phyloP scores from a whole-genome alignment of 2,329 filamentous ascomycete genomes.

The Neurospora sp. region DNA sequence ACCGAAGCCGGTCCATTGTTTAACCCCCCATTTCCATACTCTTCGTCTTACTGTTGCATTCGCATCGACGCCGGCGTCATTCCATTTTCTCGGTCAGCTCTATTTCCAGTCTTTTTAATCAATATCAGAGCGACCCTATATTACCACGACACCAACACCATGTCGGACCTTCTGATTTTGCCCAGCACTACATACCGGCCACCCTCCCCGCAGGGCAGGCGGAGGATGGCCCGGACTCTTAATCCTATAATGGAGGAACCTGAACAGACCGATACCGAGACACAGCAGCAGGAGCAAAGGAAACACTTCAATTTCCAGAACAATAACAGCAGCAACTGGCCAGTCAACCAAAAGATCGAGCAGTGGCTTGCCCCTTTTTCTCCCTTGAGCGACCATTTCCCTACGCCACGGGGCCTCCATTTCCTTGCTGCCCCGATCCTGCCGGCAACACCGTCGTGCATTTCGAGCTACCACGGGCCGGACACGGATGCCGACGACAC shows the following conservation, averaged over 20 bases:
- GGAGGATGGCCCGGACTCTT: slow-evolving; percentile 38
- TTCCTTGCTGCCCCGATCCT: slow-evolving; percentile 54
- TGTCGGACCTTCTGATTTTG: slow-evolving; percentile 36
- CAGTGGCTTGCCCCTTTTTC: slow-evolving; percentile 39
- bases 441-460: slow-evolving; percentile 49
- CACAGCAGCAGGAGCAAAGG: slow-evolving; percentile 17
- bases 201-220: slow-evolving; percentile 45
- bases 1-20: slow-evolving; percentile 35
- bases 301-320: not conserved
- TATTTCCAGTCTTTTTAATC: slow-evolving; percentile 19
- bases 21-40: slow-evolving; percentile 19
- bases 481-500: slow-evolving; percentile 31
- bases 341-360: slow-evolving; percentile 38
- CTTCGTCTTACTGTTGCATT: slow-evolving; percentile 14
- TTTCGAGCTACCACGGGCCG: slow-evolving; percentile 36
- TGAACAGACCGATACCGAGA: slow-evolving; percentile 29
- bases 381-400: slow-evolving; percentile 55
- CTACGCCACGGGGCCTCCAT: slow-evolving; percentile 58
- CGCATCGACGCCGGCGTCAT: slow-evolving; percentile 24
- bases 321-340: slow-evolving; percentile 5
- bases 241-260: slow-evolving; percentile 55
- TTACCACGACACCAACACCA: slow-evolving; percentile 25
- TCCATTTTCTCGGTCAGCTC: slow-evolving; percentile 14
- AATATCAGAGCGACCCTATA: slow-evolving; percentile 5
- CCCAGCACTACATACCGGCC: slow-evolving; percentile 33